Conservation (phyloP, 2,329 filamentous ascomycete species). For the Tolypocladium tropicale region DNA sequence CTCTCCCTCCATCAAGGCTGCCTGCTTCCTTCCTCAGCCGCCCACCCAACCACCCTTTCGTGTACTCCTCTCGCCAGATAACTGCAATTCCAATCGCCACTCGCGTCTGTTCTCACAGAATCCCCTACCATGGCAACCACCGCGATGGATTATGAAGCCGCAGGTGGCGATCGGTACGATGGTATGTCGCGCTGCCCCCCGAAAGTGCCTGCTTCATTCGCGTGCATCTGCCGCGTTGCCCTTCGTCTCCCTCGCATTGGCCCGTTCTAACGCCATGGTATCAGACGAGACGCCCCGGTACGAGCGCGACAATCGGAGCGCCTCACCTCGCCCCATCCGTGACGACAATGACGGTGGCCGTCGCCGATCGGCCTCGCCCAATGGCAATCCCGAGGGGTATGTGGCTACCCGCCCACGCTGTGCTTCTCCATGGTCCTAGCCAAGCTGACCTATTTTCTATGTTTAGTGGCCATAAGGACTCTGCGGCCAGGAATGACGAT, state of each 20-base stretch:
- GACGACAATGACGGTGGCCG: conserved; percentile 49
- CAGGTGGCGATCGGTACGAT: conserved; percentile 56
- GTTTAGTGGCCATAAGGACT: conserved; percentile 39
- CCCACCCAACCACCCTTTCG: neutral
- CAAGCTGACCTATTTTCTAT: neutral
- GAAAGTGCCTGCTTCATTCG: conserved; percentile 5
- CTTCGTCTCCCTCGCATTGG: neutral
- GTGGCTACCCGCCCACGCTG: conserved; percentile 1
- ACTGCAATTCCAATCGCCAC: conserved; percentile 5
- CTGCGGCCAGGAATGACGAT: conserved; percentile 44
- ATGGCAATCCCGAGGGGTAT: conserved; percentile 30
- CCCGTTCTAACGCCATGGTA: neutral
- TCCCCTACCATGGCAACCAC: conserved; percentile 45
- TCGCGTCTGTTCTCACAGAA: neutral
- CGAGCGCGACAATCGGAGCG: conserved; percentile 56
- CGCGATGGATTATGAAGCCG: conserved; percentile 61
- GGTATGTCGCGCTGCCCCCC: conserved; percentile 33
- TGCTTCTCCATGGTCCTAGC: conserved; percentile 5
- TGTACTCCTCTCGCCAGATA: neutral
- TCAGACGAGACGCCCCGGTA: conserved; percentile 56
- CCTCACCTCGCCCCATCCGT: conserved; percentile 50
- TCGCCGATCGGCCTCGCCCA: conserved; percentile 54
- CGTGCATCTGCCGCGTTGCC: neutral
- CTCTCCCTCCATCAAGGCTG: neutral
- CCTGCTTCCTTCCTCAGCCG: neutral